A percentile compares a stretch with the other conserved stretches of the same genome.
These are phyloP conservation scores for Rhizopus sp. DNA, from an alignment of 371 early-diverging fungal species.

Conservation along the genomic window DNA sequence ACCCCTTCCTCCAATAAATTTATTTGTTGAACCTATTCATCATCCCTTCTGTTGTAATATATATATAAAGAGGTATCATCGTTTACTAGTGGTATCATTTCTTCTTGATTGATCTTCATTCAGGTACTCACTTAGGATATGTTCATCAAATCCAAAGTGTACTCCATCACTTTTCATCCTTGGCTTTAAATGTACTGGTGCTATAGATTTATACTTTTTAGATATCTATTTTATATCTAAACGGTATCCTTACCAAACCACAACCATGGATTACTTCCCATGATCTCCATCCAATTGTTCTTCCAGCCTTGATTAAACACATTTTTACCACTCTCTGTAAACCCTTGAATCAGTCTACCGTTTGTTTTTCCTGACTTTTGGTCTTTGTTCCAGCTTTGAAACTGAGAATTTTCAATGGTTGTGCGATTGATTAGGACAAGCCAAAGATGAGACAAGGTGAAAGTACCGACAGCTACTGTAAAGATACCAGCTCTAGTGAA, in stretches of 20 bases:
- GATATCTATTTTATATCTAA: not conserved
- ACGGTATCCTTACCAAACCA: conserved; percentile 39
- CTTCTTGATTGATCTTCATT: conserved; percentile 4
- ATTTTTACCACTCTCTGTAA: conserved; percentile 33
- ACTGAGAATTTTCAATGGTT: conserved; percentile 50
- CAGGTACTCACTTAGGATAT: conserved; percentile 14
- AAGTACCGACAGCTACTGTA: conserved; percentile 35
- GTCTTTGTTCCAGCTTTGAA: conserved; percentile 29
- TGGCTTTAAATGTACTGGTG: conserved; percentile 17
- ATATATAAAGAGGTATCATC: too few relatives aligned
- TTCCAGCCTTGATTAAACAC: conserved; percentile 43
- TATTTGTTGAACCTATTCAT: too few relatives aligned
- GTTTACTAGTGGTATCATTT: not conserved
- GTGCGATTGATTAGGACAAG: conserved; percentile 49
- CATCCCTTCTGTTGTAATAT: too few relatives aligned
- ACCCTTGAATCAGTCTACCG: conserved; percentile 15
- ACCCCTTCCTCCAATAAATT: too few relatives aligned
- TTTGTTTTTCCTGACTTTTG: conserved; percentile 6
- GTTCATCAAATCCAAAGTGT: conserved; percentile 19
- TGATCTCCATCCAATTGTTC: conserved; percentile 36
- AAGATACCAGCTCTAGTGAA: conserved; percentile 14
- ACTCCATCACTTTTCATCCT: conserved; percentile 16
- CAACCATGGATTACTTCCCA: conserved; percentile 27
- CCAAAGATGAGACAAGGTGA: conserved; percentile 49
- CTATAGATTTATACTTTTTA: too few relatives aligned